A percentile compares a stretch with the other conserved stretches of the same genome.
These are phyloP conservation scores for Ascochyta pisi DNA, from an alignment of 2,329 filamentous ascomycete species.

Conservation along the genomic window DNA sequence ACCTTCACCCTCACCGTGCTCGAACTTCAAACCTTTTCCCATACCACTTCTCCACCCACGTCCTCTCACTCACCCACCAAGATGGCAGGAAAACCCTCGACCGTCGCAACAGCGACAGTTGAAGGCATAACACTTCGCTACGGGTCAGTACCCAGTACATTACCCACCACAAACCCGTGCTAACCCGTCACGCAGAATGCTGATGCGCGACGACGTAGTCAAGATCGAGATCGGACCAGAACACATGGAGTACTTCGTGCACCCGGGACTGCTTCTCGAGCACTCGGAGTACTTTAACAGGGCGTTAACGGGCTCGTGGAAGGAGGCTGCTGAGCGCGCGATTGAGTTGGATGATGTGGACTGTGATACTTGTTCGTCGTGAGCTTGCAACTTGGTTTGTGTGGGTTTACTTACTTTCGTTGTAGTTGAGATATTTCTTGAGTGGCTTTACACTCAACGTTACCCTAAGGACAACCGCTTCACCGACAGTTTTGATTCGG, in stretches of 20 bases:
- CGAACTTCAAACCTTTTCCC: too few species aligned
- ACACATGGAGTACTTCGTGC: constrained; percentile 13
- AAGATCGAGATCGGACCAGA: constrained; percentile 14
- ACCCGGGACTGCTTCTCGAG: constrained; percentile 19
- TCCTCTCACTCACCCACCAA: background rate
- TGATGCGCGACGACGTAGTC: background rate
- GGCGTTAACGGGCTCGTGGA: constrained; percentile 20
- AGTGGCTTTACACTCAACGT: constrained; percentile 22
- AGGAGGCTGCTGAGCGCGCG: constrained; percentile 17
- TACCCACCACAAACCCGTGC: background rate
- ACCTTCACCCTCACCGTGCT: background rate
- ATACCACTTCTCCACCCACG: too few species aligned
- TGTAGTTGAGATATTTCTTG: constrained; percentile 21
- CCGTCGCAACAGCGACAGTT: background rate
- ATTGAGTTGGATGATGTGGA: constrained; percentile 22
- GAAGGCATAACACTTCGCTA: background rate
- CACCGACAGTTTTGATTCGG: background rate
- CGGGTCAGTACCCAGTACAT: background rate
- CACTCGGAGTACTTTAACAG: constrained; percentile 28
- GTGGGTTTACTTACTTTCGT: background rate
- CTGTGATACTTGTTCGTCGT: constrained; percentile 1
- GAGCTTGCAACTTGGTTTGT: background rate
- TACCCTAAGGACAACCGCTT: background rate
- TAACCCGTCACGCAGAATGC: background rate
- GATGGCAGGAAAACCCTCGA: background rate